Evolutionary conservation across 164 flowering plant genomes (phyloP).

Genomic region (Echeveria elegans): DNA sequence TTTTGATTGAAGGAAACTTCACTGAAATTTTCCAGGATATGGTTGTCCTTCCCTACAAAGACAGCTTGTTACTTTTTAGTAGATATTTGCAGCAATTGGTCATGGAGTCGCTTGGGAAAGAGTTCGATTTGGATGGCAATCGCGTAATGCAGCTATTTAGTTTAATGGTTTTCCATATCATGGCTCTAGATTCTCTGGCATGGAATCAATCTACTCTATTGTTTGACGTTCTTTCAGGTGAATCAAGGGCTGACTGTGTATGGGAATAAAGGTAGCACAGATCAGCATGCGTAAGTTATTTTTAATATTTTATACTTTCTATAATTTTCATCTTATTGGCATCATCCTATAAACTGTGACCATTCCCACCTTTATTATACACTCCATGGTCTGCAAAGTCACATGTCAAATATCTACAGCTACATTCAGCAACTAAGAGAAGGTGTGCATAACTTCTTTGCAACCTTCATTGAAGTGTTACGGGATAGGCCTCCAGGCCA

Average conservation of each 20-base stretch:
- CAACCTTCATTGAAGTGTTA: slow-evolving; percentile 88
- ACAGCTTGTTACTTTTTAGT: slow-evolving; percentile 87
- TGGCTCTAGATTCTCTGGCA: not conserved
- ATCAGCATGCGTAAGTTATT: slow-evolving; percentile 88
- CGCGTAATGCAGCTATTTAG: slow-evolving; percentile 30
- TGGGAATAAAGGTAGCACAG: slow-evolving; percentile 99
- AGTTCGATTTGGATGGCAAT: slow-evolving; percentile 89
- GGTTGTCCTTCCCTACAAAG: slow-evolving; percentile 99
- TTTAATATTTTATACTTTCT: not conserved
- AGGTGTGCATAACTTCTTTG: slow-evolving; percentile 98
- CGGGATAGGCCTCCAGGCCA: slow-evolving; percentile 99
- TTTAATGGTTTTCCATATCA: not conserved
- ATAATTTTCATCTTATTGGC: not conserved
- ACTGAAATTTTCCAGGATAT: slow-evolving; percentile 55
- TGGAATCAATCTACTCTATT: not conserved
- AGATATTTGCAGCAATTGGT: slow-evolving; percentile 96
- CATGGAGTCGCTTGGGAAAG: slow-evolving; percentile 98
- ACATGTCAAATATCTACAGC: slow-evolving; percentile 27
- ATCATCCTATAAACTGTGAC: not conserved
- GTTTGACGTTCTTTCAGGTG: slow-evolving; percentile 33
- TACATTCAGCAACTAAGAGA: slow-evolving; percentile 98
- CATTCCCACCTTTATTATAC: not conserved
- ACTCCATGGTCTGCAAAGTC: not conserved
- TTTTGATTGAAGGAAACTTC: not conserved
- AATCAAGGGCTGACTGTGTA: slow-evolving; percentile 93